Conservation (phyloP, 225 moss, liverwort and hornwort species). For the Climacium dendroides region DNA sequence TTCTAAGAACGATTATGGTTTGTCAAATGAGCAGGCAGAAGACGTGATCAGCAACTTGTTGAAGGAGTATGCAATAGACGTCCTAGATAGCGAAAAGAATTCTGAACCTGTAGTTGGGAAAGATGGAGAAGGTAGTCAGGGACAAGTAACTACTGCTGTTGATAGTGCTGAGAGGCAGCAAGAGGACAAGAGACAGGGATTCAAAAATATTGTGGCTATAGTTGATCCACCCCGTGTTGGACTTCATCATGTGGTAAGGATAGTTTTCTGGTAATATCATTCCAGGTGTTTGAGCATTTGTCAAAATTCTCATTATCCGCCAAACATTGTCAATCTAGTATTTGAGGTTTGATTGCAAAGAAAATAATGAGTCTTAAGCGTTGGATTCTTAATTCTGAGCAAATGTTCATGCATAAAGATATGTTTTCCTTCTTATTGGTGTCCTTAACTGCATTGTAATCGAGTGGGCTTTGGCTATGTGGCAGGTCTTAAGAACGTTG, state of each 20-base stretch:
- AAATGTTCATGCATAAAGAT: background rate
- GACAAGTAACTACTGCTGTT: background rate
- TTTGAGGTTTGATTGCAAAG: background rate
- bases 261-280: background rate
- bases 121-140: constrained; percentile 1
- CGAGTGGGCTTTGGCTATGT: background rate
- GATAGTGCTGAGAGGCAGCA: background rate
- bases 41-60: constrained; percentile 78
- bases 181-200: constrained; percentile 16
- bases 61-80: constrained; percentile 57
- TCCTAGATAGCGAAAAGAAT: background rate
- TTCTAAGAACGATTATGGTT: background rate
- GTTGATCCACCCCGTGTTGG: constrained; percentile 99
- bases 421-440: background rate
- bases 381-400: background rate
- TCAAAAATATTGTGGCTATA: constrained; percentile 83
- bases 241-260: constrained; percentile 86
- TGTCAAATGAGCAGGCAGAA: constrained; percentile 56
- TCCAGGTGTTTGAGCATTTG: background rate
- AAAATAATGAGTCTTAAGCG: background rate
- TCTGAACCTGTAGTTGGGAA: background rate
- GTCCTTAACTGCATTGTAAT: background rate
- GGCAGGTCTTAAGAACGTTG: constrained; percentile 81
- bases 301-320: background rate
- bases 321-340: background rate